Evolutionary conservation across 306 rosid species (phyloP), one percentile per base, ranked within the genome.

Genomic region (Cucumis melo): DNA sequence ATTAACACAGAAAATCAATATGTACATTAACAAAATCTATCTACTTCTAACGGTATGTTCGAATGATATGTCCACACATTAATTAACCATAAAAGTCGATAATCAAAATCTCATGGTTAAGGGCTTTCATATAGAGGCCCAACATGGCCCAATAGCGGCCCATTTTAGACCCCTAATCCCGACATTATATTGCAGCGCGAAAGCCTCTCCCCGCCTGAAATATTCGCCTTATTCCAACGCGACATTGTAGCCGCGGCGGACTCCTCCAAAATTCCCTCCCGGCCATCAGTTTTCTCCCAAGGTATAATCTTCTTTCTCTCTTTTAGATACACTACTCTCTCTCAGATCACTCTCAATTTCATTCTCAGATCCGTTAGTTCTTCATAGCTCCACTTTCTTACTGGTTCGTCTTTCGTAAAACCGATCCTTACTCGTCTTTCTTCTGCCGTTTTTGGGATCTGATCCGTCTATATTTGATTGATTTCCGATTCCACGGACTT

Each of bases 211-310:
- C 41, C 60, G 41, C 60, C 76, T 16, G 54, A 8, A 50, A 50
- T 48, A 10, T 63, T 63, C 70, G 70, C 70, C 7, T 32, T 12
- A 23, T 8, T 17, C 23, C 46, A 50, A 73, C 77, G 60, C 77
- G 41, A 73, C 46, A 36, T 34, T n/a, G 21, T 46, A 48, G 77
- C 36, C 65, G 65, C 65, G 34, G 61, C 59, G 77, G 77, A 24
- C 60, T 23, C 77, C 77, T 73, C 63, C 77, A 32, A 53, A 36
- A 73, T 9, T 23, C 63, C 56, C 77, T 73, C 77, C 48, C 77
- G 38, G 77, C 77, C 77, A 73, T 55, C 46, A 53, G 44, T 53
- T 55, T 53, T 19, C 58, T 34, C 50, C 29, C 1, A 74, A 54
- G 77, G 77, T 73, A 73, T 21, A 38, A 7, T 68, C 36, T 8